phyloP scores from a whole-genome alignment of 768 basidiomycete species.

The Russula olivacea region DNA sequence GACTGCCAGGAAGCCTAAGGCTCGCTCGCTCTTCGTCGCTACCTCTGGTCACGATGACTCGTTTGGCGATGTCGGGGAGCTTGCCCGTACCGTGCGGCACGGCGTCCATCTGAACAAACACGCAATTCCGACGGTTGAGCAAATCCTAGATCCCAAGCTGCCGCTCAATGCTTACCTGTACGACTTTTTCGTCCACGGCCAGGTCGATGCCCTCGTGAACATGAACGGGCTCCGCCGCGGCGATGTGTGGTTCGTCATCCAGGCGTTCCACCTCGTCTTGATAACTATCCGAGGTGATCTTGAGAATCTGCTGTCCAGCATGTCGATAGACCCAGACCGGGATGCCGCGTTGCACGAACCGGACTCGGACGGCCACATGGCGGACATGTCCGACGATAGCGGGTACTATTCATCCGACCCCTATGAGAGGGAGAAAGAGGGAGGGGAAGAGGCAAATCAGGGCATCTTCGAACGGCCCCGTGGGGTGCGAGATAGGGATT shows the following conservation, averaged over 20 bases:
- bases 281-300: conserved; percentile 45
- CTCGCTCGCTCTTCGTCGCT: conserved; percentile 59
- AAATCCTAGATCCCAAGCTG: conserved; percentile 29
- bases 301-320: conserved; percentile 40
- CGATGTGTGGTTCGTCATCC: conserved; percentile 58
- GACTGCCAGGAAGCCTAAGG: conserved; percentile 36
- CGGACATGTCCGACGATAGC: conserved; percentile 31
- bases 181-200: conserved; percentile 67
- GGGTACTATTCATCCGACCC: conserved; percentile 33
- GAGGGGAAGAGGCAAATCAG: conserved; percentile 27
- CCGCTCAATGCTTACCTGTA: conserved; percentile 41
- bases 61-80: conserved; percentile 47
- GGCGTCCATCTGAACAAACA: conserved; percentile 54
- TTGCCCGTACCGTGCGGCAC: conserved; percentile 44
- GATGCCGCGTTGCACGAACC: conserved; percentile 8
- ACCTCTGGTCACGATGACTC: conserved; percentile 59
- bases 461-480: conserved; percentile 32
- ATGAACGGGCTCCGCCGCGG: conserved; percentile 58
- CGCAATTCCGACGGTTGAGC: conserved; percentile 51
- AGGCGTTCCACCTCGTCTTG: conserved; percentile 52
- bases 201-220: conserved; percentile 39
- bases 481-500: conserved; percentile 43
- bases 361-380: conserved; percentile 23
- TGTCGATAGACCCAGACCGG: conserved; percentile 16
- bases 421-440: conserved; percentile 29